These are phyloP conservation scores for Scleroderma bovista DNA, from an alignment of 768 basidiomycete species.

Conservation along the genomic window DNA sequence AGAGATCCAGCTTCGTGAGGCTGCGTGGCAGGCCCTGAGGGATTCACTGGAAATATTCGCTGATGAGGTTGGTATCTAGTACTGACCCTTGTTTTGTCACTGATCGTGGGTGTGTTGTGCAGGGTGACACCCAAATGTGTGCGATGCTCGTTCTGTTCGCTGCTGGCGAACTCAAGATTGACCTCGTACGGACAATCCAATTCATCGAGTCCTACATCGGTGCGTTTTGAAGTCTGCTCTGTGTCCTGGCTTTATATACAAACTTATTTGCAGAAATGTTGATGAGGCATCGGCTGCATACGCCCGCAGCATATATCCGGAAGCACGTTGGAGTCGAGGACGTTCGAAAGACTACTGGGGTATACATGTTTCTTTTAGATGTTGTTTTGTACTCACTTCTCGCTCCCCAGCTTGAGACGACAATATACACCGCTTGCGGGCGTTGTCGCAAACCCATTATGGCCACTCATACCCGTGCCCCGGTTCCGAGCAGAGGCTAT, in stretches of 20 bases:
- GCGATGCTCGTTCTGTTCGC: slow-evolving; percentile 65
- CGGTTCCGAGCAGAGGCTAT: slow-evolving; percentile 37
- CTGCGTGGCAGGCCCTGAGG: slow-evolving; percentile 52
- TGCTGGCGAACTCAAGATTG: slow-evolving; percentile 49
- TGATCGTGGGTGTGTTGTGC: slow-evolving; percentile 3
- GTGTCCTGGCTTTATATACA: background rate
- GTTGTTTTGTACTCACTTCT: background rate
- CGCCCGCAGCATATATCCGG: slow-evolving; percentile 69
- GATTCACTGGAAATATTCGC: slow-evolving; percentile 56
- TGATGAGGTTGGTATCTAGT: slow-evolving; percentile 42
- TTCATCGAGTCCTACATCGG: slow-evolving; percentile 75
- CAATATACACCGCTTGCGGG: slow-evolving; percentile 64
- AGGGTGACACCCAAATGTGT: slow-evolving; percentile 83
- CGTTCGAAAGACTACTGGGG: slow-evolving; percentile 49
- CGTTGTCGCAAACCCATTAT: slow-evolving; percentile 59
- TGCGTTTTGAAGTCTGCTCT: slow-evolving; percentile 25
- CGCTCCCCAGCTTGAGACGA: slow-evolving; percentile 56
- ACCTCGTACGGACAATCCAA: slow-evolving; percentile 35
- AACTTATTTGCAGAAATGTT: slow-evolving; percentile 47
- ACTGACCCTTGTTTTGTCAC: background rate
- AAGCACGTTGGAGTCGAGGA: slow-evolving; percentile 52
- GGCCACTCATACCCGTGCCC: slow-evolving; percentile 31
- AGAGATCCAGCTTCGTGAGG: slow-evolving; percentile 46
- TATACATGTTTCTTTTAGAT: slow-evolving; percentile 25
- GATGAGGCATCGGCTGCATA: slow-evolving; percentile 53